Conservation (phyloP, 768 basidiomycete genomes). For the Saitozyma sp. region DNA sequence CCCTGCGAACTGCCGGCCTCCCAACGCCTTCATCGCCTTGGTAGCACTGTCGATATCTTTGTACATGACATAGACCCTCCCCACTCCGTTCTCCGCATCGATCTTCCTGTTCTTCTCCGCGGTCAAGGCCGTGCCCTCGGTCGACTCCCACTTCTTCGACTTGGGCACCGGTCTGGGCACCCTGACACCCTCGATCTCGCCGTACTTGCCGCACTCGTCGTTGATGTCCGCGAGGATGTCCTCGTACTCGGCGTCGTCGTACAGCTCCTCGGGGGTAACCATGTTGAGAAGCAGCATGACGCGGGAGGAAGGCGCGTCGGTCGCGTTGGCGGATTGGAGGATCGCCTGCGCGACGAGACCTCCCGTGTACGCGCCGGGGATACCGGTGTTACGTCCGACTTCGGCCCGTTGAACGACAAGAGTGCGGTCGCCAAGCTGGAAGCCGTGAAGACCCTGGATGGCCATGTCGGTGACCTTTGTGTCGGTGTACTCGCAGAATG, state of each 20-base stretch:
- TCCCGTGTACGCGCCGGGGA: conserved; percentile 24
- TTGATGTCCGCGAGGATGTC: conserved; percentile 94
- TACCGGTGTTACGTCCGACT: conserved; percentile 60
- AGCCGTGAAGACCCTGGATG: conserved; percentile 91
- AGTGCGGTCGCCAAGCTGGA: conserved; percentile 94
- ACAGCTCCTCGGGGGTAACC: conserved; percentile 90
- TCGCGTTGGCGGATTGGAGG: conserved; percentile 10
- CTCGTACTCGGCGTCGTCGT: conserved; percentile 85
- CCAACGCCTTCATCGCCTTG: conserved; percentile 77
- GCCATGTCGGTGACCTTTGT: conserved; percentile 85
- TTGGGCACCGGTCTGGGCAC: conserved; percentile 54
- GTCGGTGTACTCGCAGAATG: conserved; percentile 98
- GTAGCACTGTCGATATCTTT: conserved; percentile 63
- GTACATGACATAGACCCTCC: conserved; percentile 93
- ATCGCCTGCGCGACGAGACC: conserved; percentile 28
- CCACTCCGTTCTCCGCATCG: conserved; percentile 82
- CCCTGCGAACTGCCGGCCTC: conserved; percentile 62
- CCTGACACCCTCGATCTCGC: conserved; percentile 47
- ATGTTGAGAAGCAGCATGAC: conserved; percentile 98
- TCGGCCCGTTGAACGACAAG: conserved; percentile 96
- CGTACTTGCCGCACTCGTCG: conserved; percentile 47
- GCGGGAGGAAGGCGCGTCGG: conserved; percentile 66
- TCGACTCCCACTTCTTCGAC: conserved; percentile 68
- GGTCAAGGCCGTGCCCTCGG: conserved; percentile 63
- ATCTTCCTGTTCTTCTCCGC: conserved; percentile 58